Conservation (phyloP, 2,329 filamentous ascomycete species). For the Zasmidium cellare region DNA sequence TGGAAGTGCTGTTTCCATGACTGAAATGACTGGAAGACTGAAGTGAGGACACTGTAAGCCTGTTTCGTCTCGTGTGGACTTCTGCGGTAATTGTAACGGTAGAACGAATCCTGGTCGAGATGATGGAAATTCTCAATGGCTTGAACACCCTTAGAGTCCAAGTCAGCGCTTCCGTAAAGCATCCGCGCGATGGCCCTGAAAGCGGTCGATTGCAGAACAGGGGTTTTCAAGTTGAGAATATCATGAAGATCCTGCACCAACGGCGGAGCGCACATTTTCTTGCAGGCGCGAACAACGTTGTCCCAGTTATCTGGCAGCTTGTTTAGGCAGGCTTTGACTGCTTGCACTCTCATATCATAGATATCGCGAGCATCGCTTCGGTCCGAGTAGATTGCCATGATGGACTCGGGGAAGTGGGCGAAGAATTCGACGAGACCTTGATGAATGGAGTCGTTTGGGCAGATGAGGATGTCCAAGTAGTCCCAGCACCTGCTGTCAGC, state of each 20-base stretch:
- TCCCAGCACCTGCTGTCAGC: conserved; percentile 32
- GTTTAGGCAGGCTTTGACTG: conserved; percentile 24
- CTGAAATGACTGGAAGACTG: conserved; percentile 13
- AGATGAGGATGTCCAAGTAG: conserved; percentile 47
- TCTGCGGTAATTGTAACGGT: conserved; percentile 15
- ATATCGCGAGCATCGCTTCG: conserved; percentile 39
- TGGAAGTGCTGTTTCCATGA: conserved; percentile 7
- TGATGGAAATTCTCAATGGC: conserved; percentile 22
- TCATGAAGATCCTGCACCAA: conserved; percentile 57
- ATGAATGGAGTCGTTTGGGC: conserved; percentile 46
- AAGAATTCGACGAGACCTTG: conserved; percentile 46
- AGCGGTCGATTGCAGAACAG: conserved; percentile 54
- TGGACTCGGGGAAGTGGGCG: conserved; percentile 51
- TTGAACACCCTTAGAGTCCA: conserved; percentile 8
- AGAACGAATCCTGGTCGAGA: conserved; percentile 22
- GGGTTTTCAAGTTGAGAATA: conserved; percentile 52
- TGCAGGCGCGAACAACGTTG: conserved; percentile 21
- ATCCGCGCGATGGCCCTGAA: conserved; percentile 53
- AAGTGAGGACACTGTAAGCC: conserved; percentile 13
- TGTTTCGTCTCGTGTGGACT: conserved; percentile 11
- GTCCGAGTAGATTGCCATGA: conserved; percentile 39
- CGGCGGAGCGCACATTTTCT: conserved; percentile 51
- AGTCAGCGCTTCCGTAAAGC: conserved; percentile 39
- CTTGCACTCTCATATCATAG: conserved; percentile 33
- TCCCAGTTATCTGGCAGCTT: conserved; percentile 26